These are phyloP conservation scores for Vickermania ingenoplastis DNA, from an alignment of 208 protist genomes.

Conservation along the genomic window DNA sequence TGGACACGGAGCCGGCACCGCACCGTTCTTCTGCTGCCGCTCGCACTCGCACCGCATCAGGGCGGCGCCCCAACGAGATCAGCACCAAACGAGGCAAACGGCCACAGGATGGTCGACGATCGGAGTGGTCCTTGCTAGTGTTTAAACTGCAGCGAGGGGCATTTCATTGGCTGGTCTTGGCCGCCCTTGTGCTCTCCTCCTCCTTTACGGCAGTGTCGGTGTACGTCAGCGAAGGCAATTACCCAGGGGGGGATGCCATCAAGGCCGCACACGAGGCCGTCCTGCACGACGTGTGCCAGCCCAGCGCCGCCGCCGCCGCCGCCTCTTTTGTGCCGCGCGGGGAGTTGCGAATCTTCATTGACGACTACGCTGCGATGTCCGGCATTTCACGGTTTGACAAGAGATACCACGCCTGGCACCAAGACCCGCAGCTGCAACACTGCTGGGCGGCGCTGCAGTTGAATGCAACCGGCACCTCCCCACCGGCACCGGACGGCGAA, in stretches of 20 bases:
- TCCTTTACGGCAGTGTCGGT: slow-evolving; percentile 12
- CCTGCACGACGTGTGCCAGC: slow-evolving; percentile 5
- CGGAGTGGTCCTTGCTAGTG: no score
- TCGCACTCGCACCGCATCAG: no score
- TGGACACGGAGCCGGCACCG: no score
- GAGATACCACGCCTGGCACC: slow-evolving; percentile 6
- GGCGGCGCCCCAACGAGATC: no score
- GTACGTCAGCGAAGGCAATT: slow-evolving; percentile 23
- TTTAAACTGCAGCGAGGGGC: no score
- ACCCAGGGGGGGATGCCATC: slow-evolving; percentile 25
- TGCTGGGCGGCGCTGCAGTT: not conserved
- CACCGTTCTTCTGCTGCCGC: no score
- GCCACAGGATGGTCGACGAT: no score
- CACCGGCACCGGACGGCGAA: no score
- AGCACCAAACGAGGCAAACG: no score
- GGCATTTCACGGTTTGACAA: slow-evolving; percentile 50
- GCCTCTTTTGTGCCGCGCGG: slow-evolving; percentile 1
- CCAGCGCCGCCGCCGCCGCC: not conserved
- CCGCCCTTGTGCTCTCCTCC: slow-evolving; percentile 5
- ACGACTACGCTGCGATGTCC: slow-evolving; percentile 44
- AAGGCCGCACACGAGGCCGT: slow-evolving; percentile 14
- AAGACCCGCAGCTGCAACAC: not conserved
- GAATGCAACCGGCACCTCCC: no score
- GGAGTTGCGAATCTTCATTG: slow-evolving; percentile 31
- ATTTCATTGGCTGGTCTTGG: no score